A percentile compares a stretch with the other conserved stretches of the same genome.
Conservation (phyloP, 495 filamentous ascomycete genomes). For the Pseudevernia furfuracea region DNA sequence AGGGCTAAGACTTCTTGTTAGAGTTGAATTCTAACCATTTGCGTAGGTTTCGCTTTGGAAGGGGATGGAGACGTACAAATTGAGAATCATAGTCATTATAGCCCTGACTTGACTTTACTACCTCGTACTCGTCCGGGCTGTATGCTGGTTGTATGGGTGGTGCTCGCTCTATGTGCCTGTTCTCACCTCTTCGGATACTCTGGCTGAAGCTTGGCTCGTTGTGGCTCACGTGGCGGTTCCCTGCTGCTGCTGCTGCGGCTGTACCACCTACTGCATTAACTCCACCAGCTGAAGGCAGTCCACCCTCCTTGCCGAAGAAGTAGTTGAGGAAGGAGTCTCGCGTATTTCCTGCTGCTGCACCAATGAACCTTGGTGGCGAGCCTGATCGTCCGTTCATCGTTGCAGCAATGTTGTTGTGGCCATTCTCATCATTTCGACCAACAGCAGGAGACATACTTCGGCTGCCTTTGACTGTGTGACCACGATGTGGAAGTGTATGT, state of each 20-base stretch:
- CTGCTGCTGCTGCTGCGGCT: slow-evolving; percentile 35
- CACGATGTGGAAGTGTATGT: slow-evolving; percentile 49
- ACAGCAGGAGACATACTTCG: slow-evolving; percentile 80
- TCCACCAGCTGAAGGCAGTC: slow-evolving; percentile 37
- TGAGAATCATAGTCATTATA: slow-evolving; percentile 42
- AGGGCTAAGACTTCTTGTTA: slow-evolving; percentile 34
- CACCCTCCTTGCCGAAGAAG: slow-evolving; percentile 93
- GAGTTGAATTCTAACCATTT: slow-evolving; percentile 29
- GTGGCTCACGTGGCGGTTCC: slow-evolving; percentile 61
- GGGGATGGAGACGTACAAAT: slow-evolving; percentile 47
- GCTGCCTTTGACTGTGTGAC: slow-evolving; percentile 50
- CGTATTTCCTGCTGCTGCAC: slow-evolving; percentile 41
- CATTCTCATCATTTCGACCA: slow-evolving; percentile 50
- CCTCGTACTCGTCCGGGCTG: slow-evolving; percentile 36
- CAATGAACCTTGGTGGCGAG: slow-evolving; percentile 55
- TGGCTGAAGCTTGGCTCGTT: slow-evolving; percentile 76
- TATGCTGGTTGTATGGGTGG: slow-evolving; percentile 29
- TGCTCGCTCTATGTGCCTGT: slow-evolving; percentile 32
- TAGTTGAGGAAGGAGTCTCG: slow-evolving; percentile 94
- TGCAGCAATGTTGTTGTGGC: slow-evolving; percentile 46
- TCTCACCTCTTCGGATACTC: slow-evolving; percentile 74
- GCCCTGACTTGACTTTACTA: slow-evolving; percentile 30
- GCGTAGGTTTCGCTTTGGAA: background rate
- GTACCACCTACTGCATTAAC: slow-evolving; percentile 35
- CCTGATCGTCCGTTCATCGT: slow-evolving; percentile 62